These are phyloP conservation scores for Boletus sp. DNA, from an alignment of 768 basidiomycete genomes.

Conservation along the genomic window DNA sequence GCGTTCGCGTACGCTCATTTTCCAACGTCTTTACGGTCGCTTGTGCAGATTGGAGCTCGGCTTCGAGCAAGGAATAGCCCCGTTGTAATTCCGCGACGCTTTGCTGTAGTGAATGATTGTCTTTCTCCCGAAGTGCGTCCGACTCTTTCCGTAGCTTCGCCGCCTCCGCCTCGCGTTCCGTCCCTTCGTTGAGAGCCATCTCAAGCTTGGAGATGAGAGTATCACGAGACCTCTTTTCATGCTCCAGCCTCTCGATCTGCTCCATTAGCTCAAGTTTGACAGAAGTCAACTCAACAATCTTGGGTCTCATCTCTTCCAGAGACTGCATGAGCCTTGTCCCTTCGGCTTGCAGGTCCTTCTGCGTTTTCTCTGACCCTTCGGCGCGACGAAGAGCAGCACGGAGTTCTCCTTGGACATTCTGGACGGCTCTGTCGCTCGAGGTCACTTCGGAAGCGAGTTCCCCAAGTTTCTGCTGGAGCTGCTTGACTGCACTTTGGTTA, in stretches of 20 bases:
- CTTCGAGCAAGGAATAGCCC: slow-evolving; percentile 59
- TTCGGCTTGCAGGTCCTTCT: slow-evolving; percentile 73
- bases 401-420: slow-evolving; percentile 64
- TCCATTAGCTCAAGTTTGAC: slow-evolving; percentile 69
- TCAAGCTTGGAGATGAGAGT: slow-evolving; percentile 61
- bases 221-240: slow-evolving; percentile 55
- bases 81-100: slow-evolving; percentile 59
- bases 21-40: slow-evolving; percentile 59
- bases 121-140: slow-evolving; percentile 50
- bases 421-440: slow-evolving; percentile 53
- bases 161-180: slow-evolving; percentile 47
- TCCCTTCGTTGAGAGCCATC: slow-evolving; percentile 51
- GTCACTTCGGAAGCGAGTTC: slow-evolving; percentile 55
- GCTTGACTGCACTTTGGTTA: slow-evolving; percentile 45
- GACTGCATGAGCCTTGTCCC: slow-evolving; percentile 76
- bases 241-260: slow-evolving; percentile 55
- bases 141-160: slow-evolving; percentile 46
- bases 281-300: slow-evolving; percentile 78
- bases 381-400: slow-evolving; percentile 63
- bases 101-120: slow-evolving; percentile 46
- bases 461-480: slow-evolving; percentile 59
- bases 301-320: slow-evolving; percentile 83
- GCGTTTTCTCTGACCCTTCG: slow-evolving; percentile 70
- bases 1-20: slow-evolving; percentile 58
- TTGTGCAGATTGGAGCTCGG: slow-evolving; percentile 55